Evolutionary conservation across 1,284 basidiomycete species (phyloP), one percentile per base, ranked within the genome.

Genomic region (Fistulinella staudtii): DNA sequence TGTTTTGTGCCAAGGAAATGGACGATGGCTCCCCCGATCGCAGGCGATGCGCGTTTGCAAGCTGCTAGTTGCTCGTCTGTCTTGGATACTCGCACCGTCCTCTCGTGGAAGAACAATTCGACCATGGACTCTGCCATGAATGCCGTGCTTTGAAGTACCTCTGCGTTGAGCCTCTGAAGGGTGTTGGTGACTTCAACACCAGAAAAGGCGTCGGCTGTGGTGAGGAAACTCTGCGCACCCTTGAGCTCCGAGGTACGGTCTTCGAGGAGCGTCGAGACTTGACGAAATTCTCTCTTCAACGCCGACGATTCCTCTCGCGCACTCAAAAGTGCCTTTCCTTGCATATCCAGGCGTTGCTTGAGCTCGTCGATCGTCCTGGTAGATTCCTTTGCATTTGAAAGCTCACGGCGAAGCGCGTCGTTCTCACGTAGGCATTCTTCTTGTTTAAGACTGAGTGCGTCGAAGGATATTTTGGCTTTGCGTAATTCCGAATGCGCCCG

Each of bases 221-320:
- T 57, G 35, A 69, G 52, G 51, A 62, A 67, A 35, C 55, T 64
- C 45, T 67, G 66, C 9, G 63, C 67, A 22, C 61, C 66, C 43
- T 69, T 67, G 21, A 68, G 56, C 43, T 67, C 65, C 17, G 53
- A 57, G 15, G 63, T 68, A 8, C 67, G 58, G 21, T 64, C 56
- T 9, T 64, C 51, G 10, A 67, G 39, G 15, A 67, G 47, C 7
- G 55, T 43, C 35, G 18, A 9, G 9, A 66, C 28, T 22, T 63
- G 63, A 13, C 40, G 39, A 24, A 65, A 65, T 21, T 65, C 61
- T 35, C 43, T 64, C 35, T 51, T 60, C 42, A 66, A 36, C 7
- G 49, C 30, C 7, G 63, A 65, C 2, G 59, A 65, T 24, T 60
- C 63, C 11, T 65, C 55, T 20, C 61, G 57, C 8, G 63, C 58